Evolutionary conservation across 495 filamentous ascomycete genomes (phyloP).

Genomic region (Collariella sp.): DNA sequence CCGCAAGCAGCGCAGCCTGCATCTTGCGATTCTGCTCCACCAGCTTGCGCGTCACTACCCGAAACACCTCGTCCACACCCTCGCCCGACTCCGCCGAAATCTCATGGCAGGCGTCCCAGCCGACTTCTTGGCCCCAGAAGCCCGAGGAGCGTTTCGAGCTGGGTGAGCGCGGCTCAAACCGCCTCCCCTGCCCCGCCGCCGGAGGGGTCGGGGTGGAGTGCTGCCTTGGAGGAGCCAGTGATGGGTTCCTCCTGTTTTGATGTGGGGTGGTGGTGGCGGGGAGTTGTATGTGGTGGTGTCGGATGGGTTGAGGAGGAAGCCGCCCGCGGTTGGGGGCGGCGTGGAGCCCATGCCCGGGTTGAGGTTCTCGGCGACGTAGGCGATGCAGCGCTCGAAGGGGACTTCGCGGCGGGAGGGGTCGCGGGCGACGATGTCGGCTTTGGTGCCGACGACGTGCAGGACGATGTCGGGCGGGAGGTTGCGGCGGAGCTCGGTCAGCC

Average conservation of each 20-base stretch:
- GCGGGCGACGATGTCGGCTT: conserved; percentile 77
- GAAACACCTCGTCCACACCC: conserved; percentile 94
- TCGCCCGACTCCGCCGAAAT: conserved; percentile 91
- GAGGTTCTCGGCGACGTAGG: conserved; percentile 86
- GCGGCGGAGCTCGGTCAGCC: conserved; percentile 70
- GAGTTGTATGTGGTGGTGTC: conserved; percentile 22
- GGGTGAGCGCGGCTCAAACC: conserved; percentile 50
- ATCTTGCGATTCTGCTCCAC: conserved; percentile 81
- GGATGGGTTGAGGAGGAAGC: conserved; percentile 36
- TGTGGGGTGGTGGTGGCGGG: background rate
- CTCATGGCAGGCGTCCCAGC: conserved; percentile 96
- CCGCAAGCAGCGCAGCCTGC: conserved; percentile 43
- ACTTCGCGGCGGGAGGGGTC: conserved; percentile 71
- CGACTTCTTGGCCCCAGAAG: conserved; percentile 86
- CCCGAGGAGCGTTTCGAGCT: conserved; percentile 71
- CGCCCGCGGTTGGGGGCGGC: conserved; percentile 48
- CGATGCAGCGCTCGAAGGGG: conserved; percentile 88
- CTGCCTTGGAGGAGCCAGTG: background rate
- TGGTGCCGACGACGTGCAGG: conserved; percentile 94
- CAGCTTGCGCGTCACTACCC: conserved; percentile 86
- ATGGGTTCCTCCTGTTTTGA: background rate
- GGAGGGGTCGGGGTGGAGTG: background rate
- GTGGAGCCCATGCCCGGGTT: conserved; percentile 56
- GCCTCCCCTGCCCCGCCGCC: too few species aligned
- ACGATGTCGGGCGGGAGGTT: conserved; percentile 67